These are phyloP conservation scores for Heliosperma pusillum DNA, from an alignment of 148 eudicot species.

Conservation along the genomic window DNA sequence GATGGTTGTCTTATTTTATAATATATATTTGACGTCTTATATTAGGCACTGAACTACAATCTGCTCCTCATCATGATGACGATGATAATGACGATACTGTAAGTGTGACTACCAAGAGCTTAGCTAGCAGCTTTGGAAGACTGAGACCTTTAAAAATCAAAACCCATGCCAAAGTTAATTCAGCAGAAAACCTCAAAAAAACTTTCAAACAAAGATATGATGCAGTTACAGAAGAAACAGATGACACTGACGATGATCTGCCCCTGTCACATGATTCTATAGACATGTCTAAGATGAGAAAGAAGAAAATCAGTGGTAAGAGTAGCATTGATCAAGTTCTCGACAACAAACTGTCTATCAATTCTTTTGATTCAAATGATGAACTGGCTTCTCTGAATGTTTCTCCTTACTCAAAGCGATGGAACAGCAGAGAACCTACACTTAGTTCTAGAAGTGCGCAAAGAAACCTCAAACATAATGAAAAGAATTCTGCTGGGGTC, in stretches of 20 bases:
- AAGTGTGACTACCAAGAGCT: slow-evolving; percentile 20
- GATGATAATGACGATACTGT: slow-evolving; percentile 10
- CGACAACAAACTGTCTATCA: slow-evolving; percentile 14
- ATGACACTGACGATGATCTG: slow-evolving; percentile 30
- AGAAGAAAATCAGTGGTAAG: slow-evolving; percentile 27
- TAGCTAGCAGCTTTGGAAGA: slow-evolving; percentile 49
- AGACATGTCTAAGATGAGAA: slow-evolving; percentile 24
- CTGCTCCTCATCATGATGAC: no score
- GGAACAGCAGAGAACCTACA: slow-evolving; percentile 45
- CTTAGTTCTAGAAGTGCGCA: slow-evolving; percentile 23
- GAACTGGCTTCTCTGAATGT: slow-evolving; percentile 23
- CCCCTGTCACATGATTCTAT: slow-evolving; percentile 24
- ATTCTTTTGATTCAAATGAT: slow-evolving; percentile 18
- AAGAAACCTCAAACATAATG: slow-evolving; percentile 30
- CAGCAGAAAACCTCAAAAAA: slow-evolving; percentile 32
- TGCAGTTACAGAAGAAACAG: slow-evolving; percentile 27
- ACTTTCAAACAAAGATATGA: slow-evolving; percentile 25
- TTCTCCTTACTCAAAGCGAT: slow-evolving; percentile 46
- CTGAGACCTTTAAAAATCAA: slow-evolving; percentile 61
- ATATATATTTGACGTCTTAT: neutral
- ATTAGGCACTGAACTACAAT: slow-evolving; percentile 21
- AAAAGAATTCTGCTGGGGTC: slow-evolving; percentile 37
- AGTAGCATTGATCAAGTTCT: slow-evolving; percentile 32
- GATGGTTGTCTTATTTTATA: neutral
- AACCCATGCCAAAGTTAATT: slow-evolving; percentile 35